Conservation (phyloP, 345 rosid species). For the Salix viminalis region DNA sequence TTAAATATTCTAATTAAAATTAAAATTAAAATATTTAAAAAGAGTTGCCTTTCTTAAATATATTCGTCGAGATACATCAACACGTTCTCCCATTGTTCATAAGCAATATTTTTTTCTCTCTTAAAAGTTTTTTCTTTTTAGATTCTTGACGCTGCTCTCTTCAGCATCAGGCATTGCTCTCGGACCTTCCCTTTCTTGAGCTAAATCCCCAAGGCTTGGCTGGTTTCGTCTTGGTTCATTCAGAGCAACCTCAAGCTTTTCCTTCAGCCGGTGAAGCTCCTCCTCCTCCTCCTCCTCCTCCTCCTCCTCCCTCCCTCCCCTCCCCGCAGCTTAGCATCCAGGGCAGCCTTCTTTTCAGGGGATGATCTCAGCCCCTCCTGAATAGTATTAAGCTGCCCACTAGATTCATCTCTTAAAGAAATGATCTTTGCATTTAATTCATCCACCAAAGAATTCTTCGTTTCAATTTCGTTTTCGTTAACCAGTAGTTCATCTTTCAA, state of each 20-base stretch:
- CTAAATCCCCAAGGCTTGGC: conserved; percentile 40
- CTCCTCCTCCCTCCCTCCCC: conserved; percentile 45
- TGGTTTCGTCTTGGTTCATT: conserved; percentile 36
- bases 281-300: conserved; percentile 18
- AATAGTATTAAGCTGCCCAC: conserved; percentile 38
- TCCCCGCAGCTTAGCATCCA: conserved; percentile 44
- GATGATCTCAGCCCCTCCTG: conserved; percentile 50
- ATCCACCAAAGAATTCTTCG: conserved; percentile 43
- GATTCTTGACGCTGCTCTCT: conserved; percentile 32
- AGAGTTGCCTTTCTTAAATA: too few species aligned
- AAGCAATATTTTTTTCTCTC: too few species aligned
- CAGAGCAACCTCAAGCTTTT: conserved; percentile 42
- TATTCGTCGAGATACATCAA: too few species aligned
- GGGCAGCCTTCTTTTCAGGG: conserved; percentile 50
- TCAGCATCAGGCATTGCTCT: conserved; percentile 50
- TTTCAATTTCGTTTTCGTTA: conserved; percentile 47
- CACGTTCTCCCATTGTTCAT: too few species aligned
- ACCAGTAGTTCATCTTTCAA: conserved; percentile 41
- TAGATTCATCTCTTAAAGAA: conserved; percentile 47
- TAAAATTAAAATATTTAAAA: too few species aligned
- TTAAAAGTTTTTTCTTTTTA: conserved; percentile 9
- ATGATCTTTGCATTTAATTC: conserved; percentile 48
- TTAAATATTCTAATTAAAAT: too few species aligned
- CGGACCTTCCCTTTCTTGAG: conserved; percentile 54
- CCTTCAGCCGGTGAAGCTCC: conserved; percentile 48